These are phyloP conservation scores for Lachancea sp. DNA, from an alignment of 805 yeast species.

Conservation along the genomic window DNA sequence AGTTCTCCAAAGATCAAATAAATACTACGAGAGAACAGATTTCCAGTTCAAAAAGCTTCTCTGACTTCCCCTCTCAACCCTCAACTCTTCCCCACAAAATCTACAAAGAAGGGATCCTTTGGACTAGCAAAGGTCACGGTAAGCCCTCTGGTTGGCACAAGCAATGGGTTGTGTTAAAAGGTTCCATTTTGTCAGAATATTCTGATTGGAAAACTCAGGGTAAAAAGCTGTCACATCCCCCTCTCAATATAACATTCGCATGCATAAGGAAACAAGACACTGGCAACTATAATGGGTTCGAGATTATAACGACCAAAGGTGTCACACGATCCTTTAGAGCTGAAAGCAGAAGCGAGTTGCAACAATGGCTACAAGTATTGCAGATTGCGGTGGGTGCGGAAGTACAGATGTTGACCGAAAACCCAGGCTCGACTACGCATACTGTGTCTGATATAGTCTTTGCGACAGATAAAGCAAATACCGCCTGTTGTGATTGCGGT, in stretches of 20 bases:
- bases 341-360: conserved; percentile 56
- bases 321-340: conserved; percentile 64
- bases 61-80: conserved; percentile 5
- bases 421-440: not conserved
- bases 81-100: conserved; percentile 1
- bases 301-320: conserved; percentile 64
- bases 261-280: conserved; percentile 41
- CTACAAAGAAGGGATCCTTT: conserved; percentile 42
- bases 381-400: conserved; percentile 2
- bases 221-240: conserved; percentile 54
- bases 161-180: conserved; percentile 71
- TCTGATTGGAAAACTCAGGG: conserved; percentile 72
- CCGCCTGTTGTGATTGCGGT: conserved; percentile 75
- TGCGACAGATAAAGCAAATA: conserved; percentile 46
- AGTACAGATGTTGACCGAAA: not conserved
- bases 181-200: conserved; percentile 64
- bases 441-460: conserved; percentile 21
- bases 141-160: conserved; percentile 58
- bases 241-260: conserved; percentile 61
- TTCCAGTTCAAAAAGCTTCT: conserved; percentile 3
- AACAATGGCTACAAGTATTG: conserved; percentile 39
- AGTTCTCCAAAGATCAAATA: not conserved
- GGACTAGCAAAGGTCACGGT: conserved; percentile 46
- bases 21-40: conserved; percentile 4
- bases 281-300: conserved; percentile 42